phyloP scores from a whole-genome alignment of 805 yeast species.

The Ogataea parapolymorpha region DNA sequence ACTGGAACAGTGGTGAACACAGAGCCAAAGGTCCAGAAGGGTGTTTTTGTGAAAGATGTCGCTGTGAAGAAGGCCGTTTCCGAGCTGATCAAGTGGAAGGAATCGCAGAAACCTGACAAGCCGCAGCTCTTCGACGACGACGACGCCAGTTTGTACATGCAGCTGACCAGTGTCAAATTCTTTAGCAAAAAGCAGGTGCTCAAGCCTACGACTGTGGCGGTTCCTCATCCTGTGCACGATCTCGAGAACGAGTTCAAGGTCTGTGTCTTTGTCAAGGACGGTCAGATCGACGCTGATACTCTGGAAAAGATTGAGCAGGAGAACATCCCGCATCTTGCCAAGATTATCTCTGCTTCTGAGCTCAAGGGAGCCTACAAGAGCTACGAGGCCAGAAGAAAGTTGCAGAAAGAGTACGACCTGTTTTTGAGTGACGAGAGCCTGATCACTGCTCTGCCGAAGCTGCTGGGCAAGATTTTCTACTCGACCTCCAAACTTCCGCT shows the following conservation, averaged over 20 bases:
- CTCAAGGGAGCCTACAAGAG: slow-evolving; percentile 82
- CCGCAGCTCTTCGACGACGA: slow-evolving; percentile 59
- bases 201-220: slow-evolving; percentile 49
- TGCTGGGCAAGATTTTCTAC: slow-evolving; percentile 79
- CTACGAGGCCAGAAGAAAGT: slow-evolving; percentile 82
- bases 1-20: slow-evolving; percentile 11
- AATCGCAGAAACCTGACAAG: slow-evolving; percentile 33
- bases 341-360: slow-evolving; percentile 68
- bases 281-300: slow-evolving; percentile 41
- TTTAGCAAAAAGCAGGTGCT: slow-evolving; percentile 56
- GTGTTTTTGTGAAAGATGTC: slow-evolving; percentile 18
- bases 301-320: slow-evolving; percentile 46
- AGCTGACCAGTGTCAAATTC: slow-evolving; percentile 62
- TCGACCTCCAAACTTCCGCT: slow-evolving; percentile 60
- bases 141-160: slow-evolving; percentile 54
- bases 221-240: slow-evolving; percentile 46
- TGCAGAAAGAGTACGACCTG: slow-evolving; percentile 63
- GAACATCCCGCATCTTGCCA: slow-evolving; percentile 42
- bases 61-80: slow-evolving; percentile 49
- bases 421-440: slow-evolving; percentile 84
- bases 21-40: slow-evolving; percentile 47
- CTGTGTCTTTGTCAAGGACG: slow-evolving; percentile 71
- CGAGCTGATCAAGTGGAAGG: slow-evolving; percentile 63
- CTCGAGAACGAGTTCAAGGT: slow-evolving; percentile 45
- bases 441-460: slow-evolving; percentile 73